Evolutionary conservation across 768 basidiomycete genomes (phyloP).

Genomic region (Cystobasidium onofrii): DNA sequence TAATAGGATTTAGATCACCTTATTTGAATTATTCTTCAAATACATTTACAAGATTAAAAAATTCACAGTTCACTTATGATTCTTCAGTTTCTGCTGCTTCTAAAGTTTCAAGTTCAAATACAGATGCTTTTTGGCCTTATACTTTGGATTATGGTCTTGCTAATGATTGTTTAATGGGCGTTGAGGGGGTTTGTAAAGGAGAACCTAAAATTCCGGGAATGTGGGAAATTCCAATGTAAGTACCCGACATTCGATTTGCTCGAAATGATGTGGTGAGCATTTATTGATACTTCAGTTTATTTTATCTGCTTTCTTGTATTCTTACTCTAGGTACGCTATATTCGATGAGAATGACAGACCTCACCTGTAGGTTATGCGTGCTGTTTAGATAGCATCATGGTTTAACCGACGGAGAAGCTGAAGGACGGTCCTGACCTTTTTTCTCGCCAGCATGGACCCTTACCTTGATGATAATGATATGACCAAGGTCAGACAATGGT

Average conservation of each 20-base stretch:
- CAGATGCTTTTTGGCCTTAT: slow-evolving; percentile 77
- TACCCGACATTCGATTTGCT: slow-evolving; percentile 47
- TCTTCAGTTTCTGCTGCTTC: slow-evolving; percentile 57
- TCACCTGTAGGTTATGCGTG: slow-evolving; percentile 10
- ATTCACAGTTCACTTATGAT: slow-evolving; percentile 63
- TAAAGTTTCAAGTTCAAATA: slow-evolving; percentile 58
- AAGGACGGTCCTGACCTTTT: no score
- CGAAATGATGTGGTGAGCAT: slow-evolving; percentile 52
- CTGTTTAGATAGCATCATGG: not conserved
- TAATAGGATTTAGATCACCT: slow-evolving; percentile 69
- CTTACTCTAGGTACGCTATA: slow-evolving; percentile 15
- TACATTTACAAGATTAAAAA: slow-evolving; percentile 56
- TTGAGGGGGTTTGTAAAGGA: slow-evolving; percentile 57
- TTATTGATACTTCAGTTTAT: slow-evolving; percentile 45
- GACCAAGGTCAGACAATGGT: slow-evolving; percentile 52
- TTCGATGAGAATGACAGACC: slow-evolving; percentile 16
- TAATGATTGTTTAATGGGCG: slow-evolving; percentile 59
- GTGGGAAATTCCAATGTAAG: slow-evolving; percentile 70
- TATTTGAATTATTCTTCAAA: slow-evolving; percentile 60
- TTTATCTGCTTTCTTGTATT: not conserved
- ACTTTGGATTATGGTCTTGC: slow-evolving; percentile 70
- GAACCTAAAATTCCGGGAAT: slow-evolving; percentile 64
- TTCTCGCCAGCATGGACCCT: slow-evolving; percentile 62
- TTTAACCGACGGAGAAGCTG: no score
- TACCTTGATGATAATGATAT: slow-evolving; percentile 52